Evolutionary conservation across 352 stramenopile genomes (phyloP), one percentile per base, ranked within the genome.

Genomic region (Aphanomyces euteiches): DNA sequence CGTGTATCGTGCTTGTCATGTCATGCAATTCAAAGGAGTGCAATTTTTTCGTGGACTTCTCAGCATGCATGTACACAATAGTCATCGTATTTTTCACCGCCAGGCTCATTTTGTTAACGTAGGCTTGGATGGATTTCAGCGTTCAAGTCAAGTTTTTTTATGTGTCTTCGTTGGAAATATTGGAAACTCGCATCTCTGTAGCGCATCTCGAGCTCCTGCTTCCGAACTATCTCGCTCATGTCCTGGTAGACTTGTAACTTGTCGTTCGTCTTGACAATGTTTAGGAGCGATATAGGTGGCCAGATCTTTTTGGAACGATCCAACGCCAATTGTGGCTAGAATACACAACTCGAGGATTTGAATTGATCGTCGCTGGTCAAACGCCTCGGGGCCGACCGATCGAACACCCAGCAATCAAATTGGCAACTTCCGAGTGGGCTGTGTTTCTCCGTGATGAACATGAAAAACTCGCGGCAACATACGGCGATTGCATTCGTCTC

Each of bases 251-350:
- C 58, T 12, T 13, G 58, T 47, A 5, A n/a, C 47, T 63, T 69
- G 21, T 19, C 6, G 28, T 19, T 3, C 17, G 5, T 13, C 7
- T 41, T 47, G 59, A 40, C 10, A n/a, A 41, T 10, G 28, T 37
- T 47, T 28, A 60, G 64, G 64, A 60, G 5, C 17, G n/a, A 0
- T 57, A 61, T 15, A 6, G 47, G 19, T 60, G 64, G 64, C 17
- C 64, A 8, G n/a, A 7, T 6, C 45, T 70, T 8, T 60, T 48
- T 45, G 39, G 37, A 28, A 6, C n/a, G 8, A 21, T 70, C 40
- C 47, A 61, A 39, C 45, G 45, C 40, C 64, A 70, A 41, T 48
- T 70, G 19, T 70, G 50, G 40, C 12, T 70, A 5, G 64, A 70
- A 28, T 50, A 53, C 54, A 70, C 64, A 15, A 63, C 54, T 4